Base-by-base conservation (phyloP, 495 filamentous ascomycete species). In the Trichoderma asperelloides region DNA sequence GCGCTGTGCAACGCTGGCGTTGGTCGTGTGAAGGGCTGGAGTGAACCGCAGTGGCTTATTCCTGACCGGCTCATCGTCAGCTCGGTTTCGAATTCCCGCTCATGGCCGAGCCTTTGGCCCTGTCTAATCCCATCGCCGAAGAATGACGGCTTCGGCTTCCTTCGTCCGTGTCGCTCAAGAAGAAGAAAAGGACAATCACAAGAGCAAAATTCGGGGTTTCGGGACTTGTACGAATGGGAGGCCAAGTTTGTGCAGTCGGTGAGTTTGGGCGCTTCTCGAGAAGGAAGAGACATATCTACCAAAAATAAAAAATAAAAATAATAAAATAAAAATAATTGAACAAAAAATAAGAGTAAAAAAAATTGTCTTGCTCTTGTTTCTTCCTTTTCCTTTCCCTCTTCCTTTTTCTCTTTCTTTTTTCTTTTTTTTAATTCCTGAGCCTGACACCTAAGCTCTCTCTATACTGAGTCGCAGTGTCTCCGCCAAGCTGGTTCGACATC, bases 1-100 rank as follows among this genome's bases (percentile, higher is more conserved):
- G 33, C n/a, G 49, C 55, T 11, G 55, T 60, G 16, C 55, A 25
- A 60, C 55, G 55, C 25, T 60, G 55, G 55, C 55, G 55, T n/a
- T 28, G 55, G 55, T 60, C 55, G 55, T 60, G 55, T 60, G 55
- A 60, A 30, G 27, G 43, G 4, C 55, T 45, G 7, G 21, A 12
- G 55, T 60, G 55, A 28, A 16, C 12, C 55, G 55, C 55, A 15
- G 55, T 60, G 55, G 55, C 55, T 27, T 60, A 30, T 60, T 60
- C 9, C 9, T 27, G 16, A 3, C 6, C 25, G 16, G 16, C 21
- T 55, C 9, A 6, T 3, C 43, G 16, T 47, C 43, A 47, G 43
- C 43, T 47, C 33, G 33, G 2, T 47, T 45, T 47, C 11, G 13
- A 15, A 16, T n/a, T 47, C 43, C n/a, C 43, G 43, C 43, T 47